Base-by-base conservation (phyloP, 2,329 filamentous ascomycete genomes). In the Mycocentrospora acerina region DNA sequence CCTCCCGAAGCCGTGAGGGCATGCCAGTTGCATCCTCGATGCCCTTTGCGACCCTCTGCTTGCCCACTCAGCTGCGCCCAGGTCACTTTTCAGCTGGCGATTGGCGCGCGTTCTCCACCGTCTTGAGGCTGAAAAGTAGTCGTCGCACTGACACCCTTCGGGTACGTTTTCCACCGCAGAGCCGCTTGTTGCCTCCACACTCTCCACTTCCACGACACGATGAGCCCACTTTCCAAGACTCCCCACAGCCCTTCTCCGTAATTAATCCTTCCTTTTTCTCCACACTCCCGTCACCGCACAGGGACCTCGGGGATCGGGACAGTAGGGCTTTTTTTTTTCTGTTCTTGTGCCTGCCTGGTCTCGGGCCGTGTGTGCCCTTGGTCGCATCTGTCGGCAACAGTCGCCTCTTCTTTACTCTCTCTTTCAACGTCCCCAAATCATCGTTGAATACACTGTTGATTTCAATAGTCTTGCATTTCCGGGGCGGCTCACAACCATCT, bases 131-230 rank as follows among this genome's bases (percentile, higher is more conserved):
- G 53, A 64, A 64, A 57, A 48, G 43, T 47, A 55, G 48, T 53
- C 51, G 58, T 64, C 51, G 60, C 61, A 65, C 62, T 56, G 51
- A 48, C 51, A 50, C 48, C 38, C n/a, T n/a, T n/a, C 63, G 62
- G 61, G 63, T 66, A 66, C 49, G 62, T 64, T 53, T 47, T 52
- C 54, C 48, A 52, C 48, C 19, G 57, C 63, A 66, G 63, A 66
- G 63, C 62, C 62, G 60, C 60, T 33, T 48, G 44, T 32, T 35
- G 39, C 19, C 19, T 22, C 19, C 19, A 22, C 19, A n/a, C n/a
- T n/a, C n/a, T n/a, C n/a, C n/a, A n/a, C n/a, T n/a, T 40, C 34
- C 42, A 38, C 48, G 35, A 47, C 40, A 44, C 41, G 39, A 36
- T 29, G 13, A 36, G 33, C 40, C 35, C 34, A 28, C 36, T 44